Percentiles rank a stretch among this genome's conserved stretches.
phyloP scores from a whole-genome alignment of 345 rosid genomes.

The Sisymbrium irio region DNA sequence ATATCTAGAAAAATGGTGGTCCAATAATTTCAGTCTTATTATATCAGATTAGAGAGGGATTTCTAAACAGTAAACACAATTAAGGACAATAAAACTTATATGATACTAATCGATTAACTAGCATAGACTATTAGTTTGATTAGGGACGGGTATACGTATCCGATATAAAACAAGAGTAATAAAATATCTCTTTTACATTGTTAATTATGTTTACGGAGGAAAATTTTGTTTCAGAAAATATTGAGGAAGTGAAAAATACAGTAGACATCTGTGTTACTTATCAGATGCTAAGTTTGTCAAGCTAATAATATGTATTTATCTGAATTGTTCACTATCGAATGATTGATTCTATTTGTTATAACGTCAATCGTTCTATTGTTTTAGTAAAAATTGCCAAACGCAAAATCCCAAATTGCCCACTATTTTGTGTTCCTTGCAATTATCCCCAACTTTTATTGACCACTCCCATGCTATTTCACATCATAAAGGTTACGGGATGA shows the following conservation, averaged over 20 bases:
- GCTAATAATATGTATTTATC: background rate
- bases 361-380: conserved; percentile 10
- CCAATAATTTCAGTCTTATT: background rate
- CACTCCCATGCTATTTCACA: background rate
- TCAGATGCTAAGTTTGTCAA: background rate
- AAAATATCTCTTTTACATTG: background rate
- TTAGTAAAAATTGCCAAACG: conserved; percentile 1
- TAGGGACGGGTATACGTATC: too few species aligned
- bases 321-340: background rate
- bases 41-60: background rate
- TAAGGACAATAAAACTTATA: background rate
- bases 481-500: background rate
- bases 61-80: background rate
- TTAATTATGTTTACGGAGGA: too few species aligned
- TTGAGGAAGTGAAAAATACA: background rate
- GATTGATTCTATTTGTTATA: background rate
- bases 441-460: background rate
- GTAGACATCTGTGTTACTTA: background rate
- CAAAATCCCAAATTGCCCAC: conserved; percentile 22
- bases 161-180: too few species aligned
- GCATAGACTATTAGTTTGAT: background rate
- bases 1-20: background rate
- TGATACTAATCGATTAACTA: background rate
- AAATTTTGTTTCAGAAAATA: too few species aligned
- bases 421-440: conserved; percentile 14